Evolutionary conservation across 1,139 yeast species (phyloP), one percentile per base, ranked within the genome.

Genomic region (Geotrichum reessii): DNA sequence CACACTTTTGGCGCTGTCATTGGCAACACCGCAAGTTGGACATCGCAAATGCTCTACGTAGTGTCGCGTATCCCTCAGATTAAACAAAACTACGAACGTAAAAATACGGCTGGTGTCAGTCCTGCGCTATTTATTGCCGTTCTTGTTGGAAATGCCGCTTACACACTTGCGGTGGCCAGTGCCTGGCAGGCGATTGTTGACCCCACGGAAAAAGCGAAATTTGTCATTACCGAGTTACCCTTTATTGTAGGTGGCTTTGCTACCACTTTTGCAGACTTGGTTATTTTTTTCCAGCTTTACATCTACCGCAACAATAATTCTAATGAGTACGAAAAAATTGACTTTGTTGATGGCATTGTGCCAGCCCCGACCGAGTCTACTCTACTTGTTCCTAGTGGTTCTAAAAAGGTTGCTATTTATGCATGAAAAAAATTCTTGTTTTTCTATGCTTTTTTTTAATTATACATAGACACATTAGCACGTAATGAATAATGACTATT

Each of bases 91-190:
- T 83, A 84, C 69, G 67, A 75, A 59, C 74, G 92, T 53, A 85
- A 85, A 66, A 85, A 96, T 8, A 92, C 95, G 0, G 86, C 84
- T n/a, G 97, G 96, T 3, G 77, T 91, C 3, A 86, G 96, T 11
- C 85, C 93, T 7, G 75, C 87, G 53, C 74, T 90, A 50, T 89
- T 91, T 68, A 79, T 82, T 8, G 85, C 93, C 31, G 95, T 95
- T 2, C 74, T 90, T 54, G 62, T 82, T 47, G 95, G 96, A 5
- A 89, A 89, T 69, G 62, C 85, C 6, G 81, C 88, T 11, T 91
- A 91, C 70, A 82, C 93, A 0, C 63, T 84, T 12, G 86, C 95
- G 1, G 84, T 91, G 24, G 66, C 87, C 22, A 62, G 64, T 14
- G 65, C 76, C 72, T 69, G 76, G 46, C 62, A 59, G 50, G 61